Evolutionary conservation across 2,329 filamentous ascomycete species (phyloP).

Genomic region (Alternaria postmessia): DNA sequence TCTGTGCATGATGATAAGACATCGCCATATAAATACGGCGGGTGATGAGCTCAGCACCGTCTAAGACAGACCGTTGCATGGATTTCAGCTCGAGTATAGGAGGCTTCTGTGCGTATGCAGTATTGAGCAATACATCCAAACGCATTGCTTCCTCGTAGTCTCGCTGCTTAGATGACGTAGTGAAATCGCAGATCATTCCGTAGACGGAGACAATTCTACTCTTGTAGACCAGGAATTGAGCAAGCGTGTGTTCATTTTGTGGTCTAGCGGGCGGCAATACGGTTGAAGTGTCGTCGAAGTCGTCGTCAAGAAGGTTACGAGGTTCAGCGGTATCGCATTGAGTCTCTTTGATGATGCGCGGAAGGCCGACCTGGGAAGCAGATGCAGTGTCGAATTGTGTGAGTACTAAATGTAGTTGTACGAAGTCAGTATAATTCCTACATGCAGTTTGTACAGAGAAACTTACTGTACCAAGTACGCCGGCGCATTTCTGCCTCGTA

Average conservation of each 20-base stretch:
- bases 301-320: background rate
- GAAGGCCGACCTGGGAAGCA: background rate
- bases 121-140: background rate
- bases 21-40: constrained; percentile 1
- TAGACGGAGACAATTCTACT: background rate
- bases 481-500: background rate
- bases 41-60: constrained; percentile 1
- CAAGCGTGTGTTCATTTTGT: background rate
- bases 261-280: background rate
- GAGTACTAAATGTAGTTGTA: background rate
- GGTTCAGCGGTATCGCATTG: background rate
- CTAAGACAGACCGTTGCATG: background rate
- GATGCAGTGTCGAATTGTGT: background rate
- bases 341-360: background rate
- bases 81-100: background rate
- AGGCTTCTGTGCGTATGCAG: background rate
- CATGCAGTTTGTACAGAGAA: too few species aligned
- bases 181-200: constrained; percentile 2
- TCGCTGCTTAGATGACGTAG: constrained; percentile 1
- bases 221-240: background rate
- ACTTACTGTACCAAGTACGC: background rate
- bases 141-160: background rate
- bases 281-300: background rate
- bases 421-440: too few species aligned
- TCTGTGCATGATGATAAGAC: background rate